Conservation (phyloP, 225 moss, liverwort and hornwort genomes). For the Neckera pumila region DNA sequence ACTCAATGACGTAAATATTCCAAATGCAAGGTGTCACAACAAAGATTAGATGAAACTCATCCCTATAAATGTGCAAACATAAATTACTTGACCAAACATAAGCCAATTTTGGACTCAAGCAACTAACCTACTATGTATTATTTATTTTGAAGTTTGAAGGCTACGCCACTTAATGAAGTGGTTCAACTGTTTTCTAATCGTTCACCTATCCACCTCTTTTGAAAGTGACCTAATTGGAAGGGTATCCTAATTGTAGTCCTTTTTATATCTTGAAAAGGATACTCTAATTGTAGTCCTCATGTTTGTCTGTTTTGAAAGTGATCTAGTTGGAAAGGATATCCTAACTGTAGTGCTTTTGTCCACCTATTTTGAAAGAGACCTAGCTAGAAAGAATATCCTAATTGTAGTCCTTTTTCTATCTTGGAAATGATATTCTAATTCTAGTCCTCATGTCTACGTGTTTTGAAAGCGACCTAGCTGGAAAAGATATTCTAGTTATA, state of each 20-base stretch:
- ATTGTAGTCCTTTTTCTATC: background rate
- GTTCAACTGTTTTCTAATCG: fast-evolving
- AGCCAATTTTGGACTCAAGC: background rate
- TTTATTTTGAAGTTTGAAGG: background rate
- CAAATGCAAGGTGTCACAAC: background rate
- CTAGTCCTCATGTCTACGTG: background rate
- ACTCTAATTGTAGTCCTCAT: too few relatives aligned
- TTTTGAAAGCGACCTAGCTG: too few relatives aligned
- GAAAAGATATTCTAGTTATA: background rate
- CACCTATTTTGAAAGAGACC: fast-evolving
- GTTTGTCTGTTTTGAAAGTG: too few relatives aligned
- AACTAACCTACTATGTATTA: too few relatives aligned
- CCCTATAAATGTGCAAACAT: fast-evolving
- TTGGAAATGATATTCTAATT: background rate
- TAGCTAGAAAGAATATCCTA: background rate
- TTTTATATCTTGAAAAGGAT: background rate
- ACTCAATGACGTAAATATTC: background rate
- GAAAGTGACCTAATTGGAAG: too few relatives aligned
- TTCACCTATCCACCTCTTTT: fast-evolving
- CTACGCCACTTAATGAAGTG: fast-evolving
- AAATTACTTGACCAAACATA: background rate
- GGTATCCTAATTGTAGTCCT: too few relatives aligned
- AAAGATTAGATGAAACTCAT: background rate
- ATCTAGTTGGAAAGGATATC: too few relatives aligned
- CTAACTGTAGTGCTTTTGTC: fast-evolving